These are phyloP conservation scores for Ceratocystis huliohia DNA, from an alignment of 2,329 filamentous ascomycete species.

Conservation along the genomic window DNA sequence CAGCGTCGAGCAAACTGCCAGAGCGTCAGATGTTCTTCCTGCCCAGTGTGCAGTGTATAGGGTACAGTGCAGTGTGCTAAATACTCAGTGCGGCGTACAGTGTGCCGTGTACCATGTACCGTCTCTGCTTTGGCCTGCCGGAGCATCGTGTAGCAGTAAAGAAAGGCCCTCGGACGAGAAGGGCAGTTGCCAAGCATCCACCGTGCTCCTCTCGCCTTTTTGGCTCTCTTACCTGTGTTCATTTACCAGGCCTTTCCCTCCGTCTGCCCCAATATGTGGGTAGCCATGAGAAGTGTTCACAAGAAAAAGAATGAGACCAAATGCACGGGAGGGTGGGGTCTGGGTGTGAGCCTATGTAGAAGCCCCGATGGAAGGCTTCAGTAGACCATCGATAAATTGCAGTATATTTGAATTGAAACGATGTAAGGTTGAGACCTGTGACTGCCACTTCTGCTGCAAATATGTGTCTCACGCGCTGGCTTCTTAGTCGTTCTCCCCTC, in stretches of 20 bases:
- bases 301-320: background rate
- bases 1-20: background rate
- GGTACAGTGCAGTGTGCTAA: background rate
- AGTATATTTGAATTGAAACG: background rate
- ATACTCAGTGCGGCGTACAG: background rate
- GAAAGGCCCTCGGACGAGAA: constrained; percentile 8
- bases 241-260: constrained; percentile 1
- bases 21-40: background rate
- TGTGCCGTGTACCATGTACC: background rate
- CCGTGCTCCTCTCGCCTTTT: background rate
- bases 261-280: background rate
- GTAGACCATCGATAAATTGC: background rate
- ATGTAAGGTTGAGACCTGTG: constrained; percentile 1
- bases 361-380: background rate
- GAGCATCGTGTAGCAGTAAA: background rate
- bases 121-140: background rate
- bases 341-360: background rate
- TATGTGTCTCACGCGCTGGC: constrained; percentile 9
- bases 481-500: background rate
- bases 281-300: background rate
- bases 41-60: background rate
- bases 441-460: background rate
- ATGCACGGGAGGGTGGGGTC: background rate
- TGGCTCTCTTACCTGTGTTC: background rate
- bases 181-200: background rate